These are phyloP conservation scores for Cylindrotheca closterium DNA, from an alignment of 108 stramenopile species.

Conservation along the genomic window DNA sequence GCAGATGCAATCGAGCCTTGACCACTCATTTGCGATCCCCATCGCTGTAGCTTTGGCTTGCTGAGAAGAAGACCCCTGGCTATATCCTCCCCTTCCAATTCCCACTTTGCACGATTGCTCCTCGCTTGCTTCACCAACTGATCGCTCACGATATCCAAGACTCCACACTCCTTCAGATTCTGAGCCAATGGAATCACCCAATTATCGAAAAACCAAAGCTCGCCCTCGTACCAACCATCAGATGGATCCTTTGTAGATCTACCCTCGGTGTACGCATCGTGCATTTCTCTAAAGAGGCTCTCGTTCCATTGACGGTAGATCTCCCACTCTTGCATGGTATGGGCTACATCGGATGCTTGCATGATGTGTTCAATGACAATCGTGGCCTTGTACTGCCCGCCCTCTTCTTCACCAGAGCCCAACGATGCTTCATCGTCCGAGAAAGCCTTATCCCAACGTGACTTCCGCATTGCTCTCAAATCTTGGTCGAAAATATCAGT, in stretches of 20 bases:
- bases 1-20: too few relatives aligned
- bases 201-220: too few relatives aligned
- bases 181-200: too few relatives aligned
- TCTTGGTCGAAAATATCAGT: conserved; percentile 38
- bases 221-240: too few relatives aligned
- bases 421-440: conserved; percentile 13
- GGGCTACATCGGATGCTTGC: too few relatives aligned
- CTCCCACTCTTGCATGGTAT: too few relatives aligned
- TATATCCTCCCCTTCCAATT: conserved; percentile 5
- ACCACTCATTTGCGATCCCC: too few relatives aligned
- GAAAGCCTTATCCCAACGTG: conserved; percentile 22
- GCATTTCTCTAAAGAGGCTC: conserved; percentile 41
- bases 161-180: conserved; percentile 20
- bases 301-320: conserved; percentile 63
- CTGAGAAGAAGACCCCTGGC: too few relatives aligned
- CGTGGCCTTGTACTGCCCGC: conserved; percentile 1
- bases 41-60: too few relatives aligned
- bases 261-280: conserved; percentile 24
- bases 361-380: conserved; percentile 51
- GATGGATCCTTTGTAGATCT: conserved; percentile 19
- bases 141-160: too few relatives aligned
- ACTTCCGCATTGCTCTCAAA: conserved; percentile 7
- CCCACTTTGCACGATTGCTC: conserved; percentile 27
- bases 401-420: background rate
- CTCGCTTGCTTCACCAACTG: conserved; percentile 4